phyloP scores from a whole-genome alignment of 345 rosid genomes.

The Camelina hispida region DNA sequence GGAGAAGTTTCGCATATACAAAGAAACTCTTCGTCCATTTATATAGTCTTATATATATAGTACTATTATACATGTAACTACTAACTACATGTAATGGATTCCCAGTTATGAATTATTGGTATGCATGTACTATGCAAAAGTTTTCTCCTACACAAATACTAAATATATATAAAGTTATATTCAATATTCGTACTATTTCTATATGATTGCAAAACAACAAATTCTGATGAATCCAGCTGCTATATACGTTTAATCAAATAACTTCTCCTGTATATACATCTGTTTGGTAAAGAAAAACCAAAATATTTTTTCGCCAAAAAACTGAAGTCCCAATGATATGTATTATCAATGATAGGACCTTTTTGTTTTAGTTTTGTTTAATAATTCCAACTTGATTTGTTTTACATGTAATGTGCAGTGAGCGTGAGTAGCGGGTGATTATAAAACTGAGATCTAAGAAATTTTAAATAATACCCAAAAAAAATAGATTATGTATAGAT shows the following conservation, averaged over 20 bases:
- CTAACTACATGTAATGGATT: too few species aligned
- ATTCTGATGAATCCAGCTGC: conserved; percentile 27
- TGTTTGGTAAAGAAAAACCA: background rate
- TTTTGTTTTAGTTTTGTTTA: background rate
- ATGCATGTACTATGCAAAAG: conserved; percentile 22
- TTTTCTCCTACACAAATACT: background rate
- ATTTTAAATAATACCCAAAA: background rate
- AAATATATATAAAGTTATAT: background rate
- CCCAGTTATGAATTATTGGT: conserved; percentile 13
- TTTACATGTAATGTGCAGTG: conserved; percentile 4
- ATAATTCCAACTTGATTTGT: background rate
- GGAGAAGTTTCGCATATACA: background rate
- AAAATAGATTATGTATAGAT: background rate
- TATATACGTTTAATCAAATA: conserved; percentile 10
- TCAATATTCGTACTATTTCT: background rate
- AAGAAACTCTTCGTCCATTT: background rate
- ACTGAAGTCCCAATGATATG: background rate
- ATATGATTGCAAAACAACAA: conserved; percentile 26
- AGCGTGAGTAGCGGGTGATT: conserved; percentile 33
- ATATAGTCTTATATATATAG: background rate
- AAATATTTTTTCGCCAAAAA: background rate
- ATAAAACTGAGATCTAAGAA: background rate
- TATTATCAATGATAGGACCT: background rate
- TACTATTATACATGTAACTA: background rate
- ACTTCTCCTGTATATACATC: background rate